Evolutionary conservation across 1,284 basidiomycete genomes (phyloP).

Genomic region (Microbotryum violaceum): DNA sequence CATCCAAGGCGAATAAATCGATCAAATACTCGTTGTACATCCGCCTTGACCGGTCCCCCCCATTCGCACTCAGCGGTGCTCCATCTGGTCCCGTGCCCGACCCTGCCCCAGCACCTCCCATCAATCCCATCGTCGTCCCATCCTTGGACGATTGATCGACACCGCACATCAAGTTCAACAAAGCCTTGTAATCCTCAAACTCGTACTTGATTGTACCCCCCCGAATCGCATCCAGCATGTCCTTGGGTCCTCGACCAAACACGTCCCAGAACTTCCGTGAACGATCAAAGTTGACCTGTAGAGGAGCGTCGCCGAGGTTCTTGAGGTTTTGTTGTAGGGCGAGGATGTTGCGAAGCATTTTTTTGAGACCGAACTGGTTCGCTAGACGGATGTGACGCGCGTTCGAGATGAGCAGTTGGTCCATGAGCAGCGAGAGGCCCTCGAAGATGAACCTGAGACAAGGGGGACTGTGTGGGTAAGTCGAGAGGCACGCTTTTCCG

Average conservation of each 20-base stretch:
- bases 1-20: conserved; percentile 67
- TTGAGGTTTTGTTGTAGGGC: conserved; percentile 90
- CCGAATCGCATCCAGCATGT: conserved; percentile 63
- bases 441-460: conserved; percentile 67
- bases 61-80: conserved; percentile 31
- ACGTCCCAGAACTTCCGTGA: conserved; percentile 74
- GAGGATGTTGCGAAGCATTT: conserved; percentile 82
- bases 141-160: conserved; percentile 50
- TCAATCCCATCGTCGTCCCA: background rate
- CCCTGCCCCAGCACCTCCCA: background rate
- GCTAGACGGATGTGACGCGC: conserved; percentile 63
- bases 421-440: conserved; percentile 79
- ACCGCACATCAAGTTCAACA: conserved; percentile 79
- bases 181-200: conserved; percentile 84
- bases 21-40: conserved; percentile 52
- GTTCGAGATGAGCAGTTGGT: conserved; percentile 68
- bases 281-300: conserved; percentile 62
- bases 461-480: background rate
- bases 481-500: background rate
- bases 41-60: conserved; percentile 25
- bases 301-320: conserved; percentile 55
- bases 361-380: conserved; percentile 73
- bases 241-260: conserved; percentile 65
- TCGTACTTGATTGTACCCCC: conserved; percentile 50
- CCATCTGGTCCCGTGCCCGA: conserved; percentile 1